These are phyloP conservation scores for Hymenotorrendiella dingleyae DNA, from an alignment of 2,329 filamentous ascomycete species.

Conservation along the genomic window DNA sequence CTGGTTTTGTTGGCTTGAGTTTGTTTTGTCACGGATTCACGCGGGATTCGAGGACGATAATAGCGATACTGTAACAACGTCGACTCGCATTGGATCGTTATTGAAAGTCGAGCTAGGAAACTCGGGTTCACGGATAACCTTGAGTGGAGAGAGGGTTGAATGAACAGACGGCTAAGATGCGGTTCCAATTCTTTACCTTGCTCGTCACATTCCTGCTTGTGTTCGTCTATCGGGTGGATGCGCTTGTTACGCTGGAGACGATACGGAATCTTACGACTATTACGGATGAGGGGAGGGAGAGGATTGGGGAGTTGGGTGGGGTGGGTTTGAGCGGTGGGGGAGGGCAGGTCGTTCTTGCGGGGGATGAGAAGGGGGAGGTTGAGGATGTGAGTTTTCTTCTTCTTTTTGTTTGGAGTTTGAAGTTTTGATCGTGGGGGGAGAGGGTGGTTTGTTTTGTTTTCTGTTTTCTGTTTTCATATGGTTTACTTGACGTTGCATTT, in stretches of 20 bases:
- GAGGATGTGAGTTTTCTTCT: constrained; percentile 22
- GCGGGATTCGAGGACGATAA: no score
- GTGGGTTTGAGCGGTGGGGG: constrained; percentile 4
- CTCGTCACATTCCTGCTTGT: neutral
- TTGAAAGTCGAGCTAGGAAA: no score
- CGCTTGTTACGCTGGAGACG: constrained; percentile 16
- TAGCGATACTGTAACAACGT: neutral
- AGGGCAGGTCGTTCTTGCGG: neutral
- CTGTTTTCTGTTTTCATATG: no score
- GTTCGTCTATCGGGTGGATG: neutral
- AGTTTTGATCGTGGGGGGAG: constrained; percentile 3
- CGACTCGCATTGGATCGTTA: neutral
- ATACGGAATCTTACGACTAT: constrained; percentile 18
- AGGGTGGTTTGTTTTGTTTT: no score
- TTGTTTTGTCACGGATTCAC: no score
- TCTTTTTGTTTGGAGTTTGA: constrained; percentile 1
- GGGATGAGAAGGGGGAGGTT: constrained; percentile 14
- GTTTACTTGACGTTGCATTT: no score
- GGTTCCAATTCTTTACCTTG: neutral
- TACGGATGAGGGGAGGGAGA: constrained; percentile 12
- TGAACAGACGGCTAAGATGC: neutral
- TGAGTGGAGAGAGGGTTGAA: no score
- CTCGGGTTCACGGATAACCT: no score
- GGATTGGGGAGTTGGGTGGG: constrained; percentile 7
- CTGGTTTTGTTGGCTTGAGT: no score